Percentiles rank a stretch among this genome's conserved stretches.
Evolutionary conservation across 2,329 filamentous ascomycete species (phyloP).

Genomic region (Epichloe sp.): DNA sequence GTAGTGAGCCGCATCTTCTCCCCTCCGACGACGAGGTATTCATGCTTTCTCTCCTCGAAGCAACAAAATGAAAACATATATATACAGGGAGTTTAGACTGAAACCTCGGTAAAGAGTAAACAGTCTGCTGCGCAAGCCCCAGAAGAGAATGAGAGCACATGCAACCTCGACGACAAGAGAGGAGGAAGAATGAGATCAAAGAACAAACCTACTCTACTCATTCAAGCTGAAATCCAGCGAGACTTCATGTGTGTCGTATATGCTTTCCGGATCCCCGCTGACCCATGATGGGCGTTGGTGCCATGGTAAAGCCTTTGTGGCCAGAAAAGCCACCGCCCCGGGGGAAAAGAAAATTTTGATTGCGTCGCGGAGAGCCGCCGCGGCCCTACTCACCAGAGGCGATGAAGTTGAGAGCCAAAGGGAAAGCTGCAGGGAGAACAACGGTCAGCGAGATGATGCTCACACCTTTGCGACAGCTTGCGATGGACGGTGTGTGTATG

Average conservation of each 20-base stretch:
- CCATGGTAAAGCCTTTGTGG: not conserved
- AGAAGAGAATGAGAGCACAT: not conserved
- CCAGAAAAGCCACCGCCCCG: not conserved
- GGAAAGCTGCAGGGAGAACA: conserved; percentile 42
- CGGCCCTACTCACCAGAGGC: conserved; percentile 69
- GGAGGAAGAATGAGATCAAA: conserved; percentile 24
- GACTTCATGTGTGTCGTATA: not conserved
- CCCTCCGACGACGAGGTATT: conserved; percentile 6
- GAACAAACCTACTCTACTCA: conserved; percentile 26
- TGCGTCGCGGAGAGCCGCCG: not conserved
- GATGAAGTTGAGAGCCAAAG: conserved; percentile 79
- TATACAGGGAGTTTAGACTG: too few relatives aligned
- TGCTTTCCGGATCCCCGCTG: not conserved
- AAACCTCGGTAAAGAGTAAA: not conserved
- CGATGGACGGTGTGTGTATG: not conserved
- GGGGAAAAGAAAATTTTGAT: not conserved
- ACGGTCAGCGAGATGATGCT: conserved; percentile 4
- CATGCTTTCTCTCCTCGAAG: not conserved
- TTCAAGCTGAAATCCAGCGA: conserved; percentile 1
- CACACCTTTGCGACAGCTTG: not conserved
- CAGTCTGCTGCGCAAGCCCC: not conserved
- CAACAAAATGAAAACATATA: not conserved
- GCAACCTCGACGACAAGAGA: conserved; percentile 5
- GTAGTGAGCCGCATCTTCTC: conserved; percentile 61
- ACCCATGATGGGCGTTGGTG: not conserved